Evolutionary conservation across 73 alveolate species (phyloP), one percentile per base, ranked within the genome.

Genomic region (Paramecium tetraurelia): DNA sequence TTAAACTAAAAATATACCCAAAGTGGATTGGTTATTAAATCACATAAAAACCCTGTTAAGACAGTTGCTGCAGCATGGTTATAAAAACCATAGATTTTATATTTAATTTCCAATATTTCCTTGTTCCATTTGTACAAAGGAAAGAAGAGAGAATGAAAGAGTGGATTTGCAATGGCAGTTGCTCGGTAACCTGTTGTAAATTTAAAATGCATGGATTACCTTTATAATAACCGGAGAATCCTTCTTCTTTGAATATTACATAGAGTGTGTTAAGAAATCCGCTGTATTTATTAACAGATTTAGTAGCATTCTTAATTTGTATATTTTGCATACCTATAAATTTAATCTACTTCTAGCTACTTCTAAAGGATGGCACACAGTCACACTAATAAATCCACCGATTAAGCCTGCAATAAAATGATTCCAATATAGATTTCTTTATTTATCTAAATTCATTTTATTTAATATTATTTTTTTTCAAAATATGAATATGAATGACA

Each of bases 321-420:
- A 53, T 36, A 16, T 29, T 57, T 68, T 41, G 16, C 4, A 70
- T 89, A 89, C 94, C 94, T 70, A 44, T 46, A 89, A 18, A 27
- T 89, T 89, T 43, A 89, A 71, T 24, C 94, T 77, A 21, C 88
- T 71, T 46, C 94, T 57, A 48, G 94, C 94, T 41, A 89, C 84
- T 38, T 89, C 94, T 16, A 89, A 68, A 29, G 94, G 94, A 33
- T 77, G 92, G 20, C 94, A 89, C 1, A 53, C 92, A 12, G 94
- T 89, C 7, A 89, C 90, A 24, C 92, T 70, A 3, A 89, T 63
- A 33, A 89, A 83, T 20, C 94, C 90, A 8, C 94, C 92, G 5
- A 71, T 16, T 71, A 89, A 50, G 7, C 94, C 94, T 27, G 90
- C 86, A 24, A 89, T 40, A 24, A 89, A 89, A 71, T 89, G 90